Evolutionary conservation across 2,329 filamentous ascomycete species (phyloP).

Genomic region (Fusarium sp.): DNA sequence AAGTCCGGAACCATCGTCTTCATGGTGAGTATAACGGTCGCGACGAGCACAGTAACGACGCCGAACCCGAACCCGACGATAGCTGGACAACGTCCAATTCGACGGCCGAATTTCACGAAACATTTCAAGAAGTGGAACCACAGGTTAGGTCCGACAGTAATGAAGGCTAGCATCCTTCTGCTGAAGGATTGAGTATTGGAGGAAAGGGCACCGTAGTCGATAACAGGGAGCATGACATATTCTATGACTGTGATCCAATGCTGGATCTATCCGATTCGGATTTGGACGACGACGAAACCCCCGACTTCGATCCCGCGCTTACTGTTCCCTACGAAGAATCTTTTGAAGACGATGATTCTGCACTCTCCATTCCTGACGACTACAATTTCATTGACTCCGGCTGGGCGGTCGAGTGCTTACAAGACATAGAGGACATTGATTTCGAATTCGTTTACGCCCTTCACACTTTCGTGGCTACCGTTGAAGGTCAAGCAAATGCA

Average conservation of each 20-base stretch:
- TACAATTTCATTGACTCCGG: constrained; percentile 74
- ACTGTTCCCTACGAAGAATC: constrained; percentile 58
- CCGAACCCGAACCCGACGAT: constrained; percentile 35
- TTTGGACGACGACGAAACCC: constrained; percentile 29
- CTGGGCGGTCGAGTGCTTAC: constrained; percentile 87
- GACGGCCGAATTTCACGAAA: constrained; percentile 19
- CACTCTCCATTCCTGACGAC: constrained; percentile 63
- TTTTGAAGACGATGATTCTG: constrained; percentile 60
- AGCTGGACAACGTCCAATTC: constrained; percentile 11
- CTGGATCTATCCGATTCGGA: constrained; percentile 16
- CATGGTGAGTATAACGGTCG: constrained; percentile 57
- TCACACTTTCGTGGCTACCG: constrained; percentile 96
- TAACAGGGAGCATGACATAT: constrained; percentile 20
- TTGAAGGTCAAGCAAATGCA: constrained; percentile 97
- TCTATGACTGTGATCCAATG: constrained; percentile 28
- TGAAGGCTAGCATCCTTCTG: constrained; percentile 38
- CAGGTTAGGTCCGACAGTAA: not conserved
- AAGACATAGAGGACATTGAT: constrained; percentile 96
- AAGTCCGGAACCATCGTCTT: constrained; percentile 56
- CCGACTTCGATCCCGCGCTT: constrained; percentile 46
- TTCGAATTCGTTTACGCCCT: constrained; percentile 99
- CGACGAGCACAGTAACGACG: constrained; percentile 45
- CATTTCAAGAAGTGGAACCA: not conserved
- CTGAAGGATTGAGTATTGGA: not conserved
- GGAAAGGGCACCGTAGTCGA: not conserved